Conservation (phyloP, 2,329 filamentous ascomycete genomes). For the Pseudogymnoascus sp. region DNA sequence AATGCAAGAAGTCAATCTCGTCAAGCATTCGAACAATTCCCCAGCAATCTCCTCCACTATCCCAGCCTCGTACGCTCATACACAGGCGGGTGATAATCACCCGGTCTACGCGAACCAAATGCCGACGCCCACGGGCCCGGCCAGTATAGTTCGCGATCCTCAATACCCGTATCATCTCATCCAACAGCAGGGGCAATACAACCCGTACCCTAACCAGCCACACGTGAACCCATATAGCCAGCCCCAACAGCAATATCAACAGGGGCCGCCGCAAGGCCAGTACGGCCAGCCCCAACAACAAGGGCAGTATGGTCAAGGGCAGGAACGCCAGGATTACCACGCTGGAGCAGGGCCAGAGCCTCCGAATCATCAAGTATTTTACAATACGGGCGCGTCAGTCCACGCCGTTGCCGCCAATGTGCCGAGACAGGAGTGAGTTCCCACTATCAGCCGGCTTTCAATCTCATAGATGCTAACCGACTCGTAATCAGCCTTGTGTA, state of each 20-base stretch:
- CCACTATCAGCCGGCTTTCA: conserved; percentile 10
- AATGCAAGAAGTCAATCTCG: conserved; percentile 57
- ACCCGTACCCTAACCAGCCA: conserved; percentile 23
- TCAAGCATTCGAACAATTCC: conserved; percentile 55
- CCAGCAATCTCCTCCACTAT: conserved; percentile 78
- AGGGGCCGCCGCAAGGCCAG: conserved; percentile 29
- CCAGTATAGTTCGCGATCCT: conserved; percentile 34
- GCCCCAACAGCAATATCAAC: conserved; percentile 24
- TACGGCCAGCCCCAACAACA: conserved; percentile 32
- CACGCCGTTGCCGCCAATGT: conserved; percentile 14
- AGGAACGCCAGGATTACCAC: neutral
- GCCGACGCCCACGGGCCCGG: conserved; percentile 27
- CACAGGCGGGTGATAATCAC: conserved; percentile 31
- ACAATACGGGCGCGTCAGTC: conserved; percentile 14
- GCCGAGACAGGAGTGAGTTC: conserved; percentile 8
- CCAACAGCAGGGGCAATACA: conserved; percentile 12
- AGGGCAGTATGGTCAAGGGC: conserved; percentile 10
- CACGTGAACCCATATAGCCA: conserved; percentile 14
- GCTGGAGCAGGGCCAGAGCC: conserved; percentile 11
- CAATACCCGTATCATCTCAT: conserved; percentile 15
- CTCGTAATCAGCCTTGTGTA: neutral
- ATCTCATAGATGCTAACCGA: conserved; percentile 13
- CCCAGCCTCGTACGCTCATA: conserved; percentile 65
- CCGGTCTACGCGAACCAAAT: conserved; percentile 22
- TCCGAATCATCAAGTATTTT: conserved; percentile 20